A percentile compares a stretch with the other conserved stretches of the same genome.
phyloP scores from a whole-genome alignment of 305 asterid genomes.

The Fraxinus albicans region DNA sequence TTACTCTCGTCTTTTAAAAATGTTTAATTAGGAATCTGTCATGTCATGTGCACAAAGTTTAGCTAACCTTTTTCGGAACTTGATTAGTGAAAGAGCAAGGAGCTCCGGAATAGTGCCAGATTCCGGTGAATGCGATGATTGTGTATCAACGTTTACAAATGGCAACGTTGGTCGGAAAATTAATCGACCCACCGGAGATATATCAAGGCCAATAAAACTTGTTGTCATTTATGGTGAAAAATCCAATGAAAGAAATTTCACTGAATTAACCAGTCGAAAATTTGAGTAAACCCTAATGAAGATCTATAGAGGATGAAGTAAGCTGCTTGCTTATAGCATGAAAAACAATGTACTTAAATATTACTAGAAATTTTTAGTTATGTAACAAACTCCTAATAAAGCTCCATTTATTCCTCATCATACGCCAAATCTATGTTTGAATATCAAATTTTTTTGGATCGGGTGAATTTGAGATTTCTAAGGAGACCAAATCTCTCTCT shows the following conservation, averaged over 20 bases:
- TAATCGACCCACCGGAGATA: conserved; percentile 24
- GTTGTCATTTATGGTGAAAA: conserved; percentile 45
- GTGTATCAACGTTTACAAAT: background rate
- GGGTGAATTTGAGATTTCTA: background rate
- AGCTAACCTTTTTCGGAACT: conserved; percentile 45
- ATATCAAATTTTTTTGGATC: background rate
- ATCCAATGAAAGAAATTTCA: background rate
- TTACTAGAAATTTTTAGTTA: background rate
- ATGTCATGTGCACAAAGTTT: background rate
- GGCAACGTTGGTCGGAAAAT: conserved; percentile 26
- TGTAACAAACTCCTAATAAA: conserved; percentile 22
- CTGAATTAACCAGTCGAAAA: background rate
- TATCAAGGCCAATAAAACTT: conserved; percentile 34
- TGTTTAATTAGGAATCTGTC: background rate
- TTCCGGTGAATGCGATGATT: conserved; percentile 30
- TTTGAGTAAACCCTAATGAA: background rate
- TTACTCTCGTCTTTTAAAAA: background rate
- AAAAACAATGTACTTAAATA: background rate
- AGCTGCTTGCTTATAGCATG: background rate
- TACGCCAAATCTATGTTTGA: background rate
- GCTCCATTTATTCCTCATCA: conserved; percentile 15
- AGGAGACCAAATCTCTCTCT: background rate
- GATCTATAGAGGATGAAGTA: background rate
- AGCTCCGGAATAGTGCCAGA: conserved; percentile 35
- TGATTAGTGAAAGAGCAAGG: conserved; percentile 33